Conservation (phyloP, 2,329 filamentous ascomycete species). For the Coniella vitis region DNA sequence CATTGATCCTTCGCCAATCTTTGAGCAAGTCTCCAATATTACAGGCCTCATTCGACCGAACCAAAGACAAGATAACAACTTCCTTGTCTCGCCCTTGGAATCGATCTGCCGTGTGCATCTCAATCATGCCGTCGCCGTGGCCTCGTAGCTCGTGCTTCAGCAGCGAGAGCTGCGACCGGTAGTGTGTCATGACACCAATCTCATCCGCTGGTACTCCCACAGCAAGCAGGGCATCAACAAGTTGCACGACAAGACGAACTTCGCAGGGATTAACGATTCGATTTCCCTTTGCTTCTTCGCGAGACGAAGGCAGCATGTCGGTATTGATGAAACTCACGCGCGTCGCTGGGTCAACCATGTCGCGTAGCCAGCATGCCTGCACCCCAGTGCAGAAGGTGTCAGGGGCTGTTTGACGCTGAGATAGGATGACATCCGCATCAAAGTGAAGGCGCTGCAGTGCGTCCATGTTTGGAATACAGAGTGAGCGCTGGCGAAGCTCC, state of each 20-base stretch:
- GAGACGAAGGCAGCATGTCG: slow-evolving; percentile 59
- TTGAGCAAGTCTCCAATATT: slow-evolving; percentile 85
- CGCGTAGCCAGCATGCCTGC: slow-evolving; percentile 66
- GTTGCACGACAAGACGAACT: slow-evolving; percentile 66
- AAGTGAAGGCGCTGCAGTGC: slow-evolving; percentile 56
- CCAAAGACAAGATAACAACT: slow-evolving; percentile 78
- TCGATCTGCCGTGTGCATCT: slow-evolving; percentile 95
- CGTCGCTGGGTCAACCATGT: slow-evolving; percentile 60
- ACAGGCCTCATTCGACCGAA: slow-evolving; percentile 75
- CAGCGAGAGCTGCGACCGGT: slow-evolving; percentile 82
- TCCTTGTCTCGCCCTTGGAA: slow-evolving; percentile 97
- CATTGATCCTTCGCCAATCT: slow-evolving; percentile 91
- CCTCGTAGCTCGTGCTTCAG: slow-evolving; percentile 65
- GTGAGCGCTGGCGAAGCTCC: slow-evolving; percentile 60
- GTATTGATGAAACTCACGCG: slow-evolving; percentile 89
- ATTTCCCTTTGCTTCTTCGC: slow-evolving; percentile 72
- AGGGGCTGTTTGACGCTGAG: slow-evolving; percentile 25
- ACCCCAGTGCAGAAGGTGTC: slow-evolving; percentile 49
- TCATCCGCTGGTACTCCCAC: slow-evolving; percentile 67
- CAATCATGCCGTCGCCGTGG: slow-evolving; percentile 52
- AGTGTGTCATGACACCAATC: slow-evolving; percentile 95
- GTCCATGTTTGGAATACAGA: slow-evolving; percentile 60
- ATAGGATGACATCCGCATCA: slow-evolving; percentile 39
- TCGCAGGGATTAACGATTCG: slow-evolving; percentile 87
- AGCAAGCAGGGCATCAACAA: slow-evolving; percentile 72